Percentiles rank a stretch among this genome's conserved stretches.
Conservation (phyloP, 1,284 basidiomycete species). For the Ganoderma multipileum region DNA sequence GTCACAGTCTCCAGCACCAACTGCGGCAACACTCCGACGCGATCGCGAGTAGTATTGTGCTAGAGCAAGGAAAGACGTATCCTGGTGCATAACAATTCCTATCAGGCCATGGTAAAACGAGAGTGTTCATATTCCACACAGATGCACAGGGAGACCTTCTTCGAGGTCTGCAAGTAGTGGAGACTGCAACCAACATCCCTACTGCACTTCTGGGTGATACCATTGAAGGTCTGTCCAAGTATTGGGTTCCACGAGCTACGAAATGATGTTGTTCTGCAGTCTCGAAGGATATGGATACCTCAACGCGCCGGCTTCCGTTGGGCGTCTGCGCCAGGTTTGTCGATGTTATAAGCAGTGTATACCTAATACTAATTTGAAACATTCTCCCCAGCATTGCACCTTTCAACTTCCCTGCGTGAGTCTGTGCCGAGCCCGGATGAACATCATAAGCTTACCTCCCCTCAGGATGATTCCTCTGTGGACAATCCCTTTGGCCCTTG, state of each 20-base stretch:
- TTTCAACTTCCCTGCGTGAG: slow-evolving; percentile 93
- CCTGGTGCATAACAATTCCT: slow-evolving; percentile 54
- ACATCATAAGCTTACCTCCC: background rate
- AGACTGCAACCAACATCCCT: slow-evolving; percentile 86
- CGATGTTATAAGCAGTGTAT: slow-evolving; percentile 19
- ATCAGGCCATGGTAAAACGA: background rate
- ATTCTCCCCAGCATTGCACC: slow-evolving; percentile 77
- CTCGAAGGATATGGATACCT: slow-evolving; percentile 97
- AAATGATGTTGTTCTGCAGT: slow-evolving; percentile 52
- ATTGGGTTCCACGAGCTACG: background rate
- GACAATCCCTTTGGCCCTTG: slow-evolving; percentile 89
- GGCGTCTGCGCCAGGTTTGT: slow-evolving; percentile 78
- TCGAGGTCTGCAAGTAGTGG: slow-evolving; percentile 94
- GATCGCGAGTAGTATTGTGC: slow-evolving; percentile 79
- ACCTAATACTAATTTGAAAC: background rate
- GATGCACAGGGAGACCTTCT: slow-evolving; percentile 96
- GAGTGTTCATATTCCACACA: slow-evolving; percentile 33
- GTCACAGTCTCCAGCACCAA: slow-evolving; percentile 75
- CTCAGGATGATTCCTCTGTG: slow-evolving; percentile 95
- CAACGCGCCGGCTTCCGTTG: slow-evolving; percentile 79
- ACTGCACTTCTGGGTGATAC: slow-evolving; percentile 89
- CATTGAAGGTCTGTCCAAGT: slow-evolving; percentile 73
- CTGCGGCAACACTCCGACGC: slow-evolving; percentile 81
- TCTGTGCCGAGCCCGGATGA: slow-evolving; percentile 9
- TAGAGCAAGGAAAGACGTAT: slow-evolving; percentile 93